Evolutionary conservation across 345 rosid genomes (phyloP).

Genomic region (Gossypioides kirkii): DNA sequence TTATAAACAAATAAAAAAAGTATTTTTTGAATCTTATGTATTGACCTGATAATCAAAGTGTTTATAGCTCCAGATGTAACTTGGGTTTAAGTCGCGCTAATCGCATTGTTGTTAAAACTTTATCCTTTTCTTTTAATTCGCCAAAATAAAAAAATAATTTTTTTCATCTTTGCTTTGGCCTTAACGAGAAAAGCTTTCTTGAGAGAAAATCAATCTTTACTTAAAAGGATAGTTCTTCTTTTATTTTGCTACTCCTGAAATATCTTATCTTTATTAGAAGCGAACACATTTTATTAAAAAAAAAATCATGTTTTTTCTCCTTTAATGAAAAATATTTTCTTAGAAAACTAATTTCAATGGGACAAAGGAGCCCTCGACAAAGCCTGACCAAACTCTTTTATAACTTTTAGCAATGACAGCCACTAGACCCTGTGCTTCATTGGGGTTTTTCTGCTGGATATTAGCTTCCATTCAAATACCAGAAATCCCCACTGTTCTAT

Average conservation of each 20-base stretch:
- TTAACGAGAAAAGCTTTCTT: neutral
- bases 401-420: neutral
- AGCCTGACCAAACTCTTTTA: neutral
- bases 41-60: too few relatives aligned
- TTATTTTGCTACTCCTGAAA: too few relatives aligned
- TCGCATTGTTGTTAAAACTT: too few relatives aligned
- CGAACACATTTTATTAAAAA: too few relatives aligned
- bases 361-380: neutral
- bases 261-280: too few relatives aligned
- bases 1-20: too few relatives aligned
- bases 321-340: neutral
- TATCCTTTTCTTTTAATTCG: too few relatives aligned
- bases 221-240: too few relatives aligned
- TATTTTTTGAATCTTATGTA: too few relatives aligned
- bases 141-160: too few relatives aligned
- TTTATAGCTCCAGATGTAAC: rapidly evolving
- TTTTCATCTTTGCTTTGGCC: neutral
- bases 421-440: neutral
- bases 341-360: neutral
- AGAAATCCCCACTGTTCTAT: neutral
- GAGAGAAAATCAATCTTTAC: neutral
- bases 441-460: neutral
- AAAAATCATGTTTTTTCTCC: too few relatives aligned
- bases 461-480: neutral
- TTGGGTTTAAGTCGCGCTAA: too few relatives aligned